Evolutionary conservation across 1,284 basidiomycete genomes (phyloP), one percentile per base, ranked within the genome.

Genomic region (Malassezia psittaci): DNA sequence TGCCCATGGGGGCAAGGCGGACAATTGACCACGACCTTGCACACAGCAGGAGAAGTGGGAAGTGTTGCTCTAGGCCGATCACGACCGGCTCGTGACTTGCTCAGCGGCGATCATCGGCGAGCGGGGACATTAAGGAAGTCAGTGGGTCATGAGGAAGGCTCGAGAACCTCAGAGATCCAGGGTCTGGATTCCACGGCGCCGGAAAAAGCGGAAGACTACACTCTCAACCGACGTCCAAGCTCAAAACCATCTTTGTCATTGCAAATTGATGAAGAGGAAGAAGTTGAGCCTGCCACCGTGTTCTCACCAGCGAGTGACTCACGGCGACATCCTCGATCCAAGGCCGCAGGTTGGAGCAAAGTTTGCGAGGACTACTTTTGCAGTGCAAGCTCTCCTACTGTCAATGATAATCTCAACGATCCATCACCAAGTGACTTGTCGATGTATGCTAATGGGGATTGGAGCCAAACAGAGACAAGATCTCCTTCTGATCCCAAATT

Each of bases 1-100:
- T 71, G 68, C 48, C 69, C 69, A 6, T 72, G 69, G 69, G 69
- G 69, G 11, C 64, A 71, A 35, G 67, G 66, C 8, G 64, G 65
- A 18, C 60, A 64, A 2, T 42, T 71, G 0, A 66, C 64, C 1
- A 64, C 65, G 21, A 61, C 65, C n/a, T 61, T 72, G 1, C 69
- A 67, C 16, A 62, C 71, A 40, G 69, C 69, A 2, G 61, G 63
- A 16, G 69, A 72, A 51, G 55, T 72, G 2, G 61, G 69, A n/a
- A 64, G 64, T 44, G 42, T 68, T 8, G 58, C 24, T 55, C 18
- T 24, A 13, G 43, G 43, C 13, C 63, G 34, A 63, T 54, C 15
- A 63, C 57, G 59, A 56, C 11, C 32, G 12, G 33, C 32, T 18
- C 45, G 45, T 36, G 45, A 47, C 21, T 3, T 34, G 16, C 58